Conservation (phyloP, 2,329 filamentous ascomycete species). For the Trichoderma afroharzianum region DNA sequence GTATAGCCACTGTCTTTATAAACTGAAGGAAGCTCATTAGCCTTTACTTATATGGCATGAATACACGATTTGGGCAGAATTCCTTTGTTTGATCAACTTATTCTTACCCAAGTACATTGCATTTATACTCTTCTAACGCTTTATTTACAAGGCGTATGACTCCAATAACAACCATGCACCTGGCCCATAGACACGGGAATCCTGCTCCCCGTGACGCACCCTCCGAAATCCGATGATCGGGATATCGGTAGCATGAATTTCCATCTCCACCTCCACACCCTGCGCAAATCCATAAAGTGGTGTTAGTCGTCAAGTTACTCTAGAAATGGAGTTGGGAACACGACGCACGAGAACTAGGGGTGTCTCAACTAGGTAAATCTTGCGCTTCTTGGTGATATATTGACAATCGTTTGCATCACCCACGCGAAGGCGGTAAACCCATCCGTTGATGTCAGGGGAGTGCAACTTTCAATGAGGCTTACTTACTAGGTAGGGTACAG, state of each 20-base stretch:
- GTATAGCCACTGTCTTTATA: too few species aligned
- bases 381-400: not conserved
- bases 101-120: too few species aligned
- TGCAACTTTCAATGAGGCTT: not conserved
- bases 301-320: not conserved
- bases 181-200: not conserved
- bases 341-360: not conserved
- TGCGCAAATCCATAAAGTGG: not conserved
- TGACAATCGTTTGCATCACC: not conserved
- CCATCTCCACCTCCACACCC: not conserved
- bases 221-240: not conserved
- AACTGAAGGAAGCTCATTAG: too few species aligned
- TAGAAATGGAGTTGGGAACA: not conserved
- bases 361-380: not conserved
- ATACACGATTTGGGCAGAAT: too few species aligned
- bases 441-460: not conserved
- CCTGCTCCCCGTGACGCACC: not conserved
- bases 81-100: too few species aligned
- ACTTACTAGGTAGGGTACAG: too few species aligned
- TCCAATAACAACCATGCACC: not conserved
- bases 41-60: too few species aligned
- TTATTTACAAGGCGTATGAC: not conserved
- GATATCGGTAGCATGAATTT: not conserved
- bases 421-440: not conserved
- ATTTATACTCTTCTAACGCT: not conserved